Percentiles rank a stretch among this genome's conserved stretches.
Evolutionary conservation across 495 filamentous ascomycete species (phyloP).

Genomic region (Penicillium verhagenii): DNA sequence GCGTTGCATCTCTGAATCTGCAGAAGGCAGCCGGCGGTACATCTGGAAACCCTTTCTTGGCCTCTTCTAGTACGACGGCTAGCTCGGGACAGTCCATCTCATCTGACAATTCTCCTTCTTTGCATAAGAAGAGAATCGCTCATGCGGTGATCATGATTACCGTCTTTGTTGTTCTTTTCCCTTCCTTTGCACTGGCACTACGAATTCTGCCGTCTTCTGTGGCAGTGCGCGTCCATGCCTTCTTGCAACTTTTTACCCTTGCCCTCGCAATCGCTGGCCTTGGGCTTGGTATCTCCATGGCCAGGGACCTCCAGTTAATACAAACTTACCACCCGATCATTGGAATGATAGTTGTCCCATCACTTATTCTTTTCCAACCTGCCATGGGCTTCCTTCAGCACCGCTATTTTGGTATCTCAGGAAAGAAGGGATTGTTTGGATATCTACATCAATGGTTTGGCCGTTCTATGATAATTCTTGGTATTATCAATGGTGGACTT

Average conservation of each 20-base stretch:
- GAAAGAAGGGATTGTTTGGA: slow-evolving; percentile 52
- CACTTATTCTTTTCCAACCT: slow-evolving; percentile 62
- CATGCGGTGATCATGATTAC: slow-evolving; percentile 44
- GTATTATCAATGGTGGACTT: slow-evolving; percentile 68
- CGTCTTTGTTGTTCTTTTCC: slow-evolving; percentile 48
- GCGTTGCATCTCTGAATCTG: slow-evolving; percentile 13
- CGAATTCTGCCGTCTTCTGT: slow-evolving; percentile 35
- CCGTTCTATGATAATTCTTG: slow-evolving; percentile 59
- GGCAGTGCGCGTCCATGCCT: slow-evolving; percentile 49
- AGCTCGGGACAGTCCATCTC: background rate
- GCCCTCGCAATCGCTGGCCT: slow-evolving; percentile 58
- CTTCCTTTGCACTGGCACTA: slow-evolving; percentile 47
- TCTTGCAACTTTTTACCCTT: slow-evolving; percentile 57
- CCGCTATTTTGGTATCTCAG: slow-evolving; percentile 38
- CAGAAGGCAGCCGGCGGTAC: slow-evolving; percentile 24
- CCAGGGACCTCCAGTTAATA: slow-evolving; percentile 22
- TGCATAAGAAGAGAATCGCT: slow-evolving; percentile 27
- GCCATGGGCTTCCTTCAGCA: slow-evolving; percentile 66
- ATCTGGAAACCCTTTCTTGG: slow-evolving; percentile 61
- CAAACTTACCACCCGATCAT: slow-evolving; percentile 45
- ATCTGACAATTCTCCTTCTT: background rate
- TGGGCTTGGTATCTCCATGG: slow-evolving; percentile 56
- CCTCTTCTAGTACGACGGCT: background rate
- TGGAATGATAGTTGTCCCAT: slow-evolving; percentile 57
- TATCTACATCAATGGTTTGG: slow-evolving; percentile 71